These are phyloP conservation scores for Wallacemonas sp. DNA, from an alignment of 208 protist species.

Conservation along the genomic window DNA sequence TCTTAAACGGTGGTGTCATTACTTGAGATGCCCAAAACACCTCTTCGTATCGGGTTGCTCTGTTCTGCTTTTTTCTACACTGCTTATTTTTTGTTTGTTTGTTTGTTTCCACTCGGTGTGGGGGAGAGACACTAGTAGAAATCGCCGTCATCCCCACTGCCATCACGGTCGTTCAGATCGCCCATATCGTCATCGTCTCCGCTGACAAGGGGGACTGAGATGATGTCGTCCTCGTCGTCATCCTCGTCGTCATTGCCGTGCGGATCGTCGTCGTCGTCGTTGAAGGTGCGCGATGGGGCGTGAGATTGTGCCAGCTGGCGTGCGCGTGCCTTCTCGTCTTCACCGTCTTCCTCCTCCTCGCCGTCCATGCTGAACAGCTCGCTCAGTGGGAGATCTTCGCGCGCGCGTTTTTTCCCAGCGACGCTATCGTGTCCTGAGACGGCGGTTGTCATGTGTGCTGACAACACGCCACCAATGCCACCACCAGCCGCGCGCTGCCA, in stretches of 20 bases:
- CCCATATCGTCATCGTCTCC: conserved; percentile 72
- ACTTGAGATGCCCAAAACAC: no score
- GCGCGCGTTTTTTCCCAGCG: conserved; percentile 10
- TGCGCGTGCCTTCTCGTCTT: neutral
- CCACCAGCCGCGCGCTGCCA: neutral
- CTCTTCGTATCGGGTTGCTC: no score
- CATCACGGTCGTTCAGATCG: conserved; percentile 37
- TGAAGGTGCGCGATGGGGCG: neutral
- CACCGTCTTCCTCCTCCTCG: conserved; percentile 30
- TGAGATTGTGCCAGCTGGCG: neutral
- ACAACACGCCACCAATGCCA: conserved; percentile 5
- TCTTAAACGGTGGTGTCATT: no score
- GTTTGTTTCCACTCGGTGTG: no score
- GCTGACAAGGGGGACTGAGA: conserved; percentile 37
- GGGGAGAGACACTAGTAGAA: no score
- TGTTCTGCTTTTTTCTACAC: no score
- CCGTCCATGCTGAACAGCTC: conserved; percentile 15
- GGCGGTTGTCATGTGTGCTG: no score
- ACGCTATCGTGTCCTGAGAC: neutral
- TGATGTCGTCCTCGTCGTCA: conserved; percentile 41
- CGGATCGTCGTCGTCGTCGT: conserved; percentile 14
- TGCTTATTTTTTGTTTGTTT: no score
- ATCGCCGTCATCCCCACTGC: conserved; percentile 48
- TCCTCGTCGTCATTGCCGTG: conserved; percentile 28
- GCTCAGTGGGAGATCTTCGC: conserved; percentile 7